Evolutionary conservation across 306 rosid species (phyloP), one percentile per base, ranked within the genome.

Genomic region (Argentina anserina): DNA sequence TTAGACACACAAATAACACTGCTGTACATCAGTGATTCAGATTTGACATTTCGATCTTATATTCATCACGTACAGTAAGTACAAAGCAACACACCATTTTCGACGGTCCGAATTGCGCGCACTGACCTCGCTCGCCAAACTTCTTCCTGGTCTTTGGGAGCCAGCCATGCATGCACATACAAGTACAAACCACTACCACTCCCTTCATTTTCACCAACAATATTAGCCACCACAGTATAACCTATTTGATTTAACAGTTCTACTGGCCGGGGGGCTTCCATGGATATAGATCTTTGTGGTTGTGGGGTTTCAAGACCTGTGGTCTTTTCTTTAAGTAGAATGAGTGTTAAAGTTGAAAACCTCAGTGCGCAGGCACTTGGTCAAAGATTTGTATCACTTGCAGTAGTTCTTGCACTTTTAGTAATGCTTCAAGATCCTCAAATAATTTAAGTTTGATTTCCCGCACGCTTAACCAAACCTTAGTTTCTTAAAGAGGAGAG

Each of bases 111-210:
- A 81, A 65, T 71, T 21, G 23, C 29, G 46, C 65, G 28, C 62
- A 55, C 33, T 55, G 18, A 25, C 63, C 61, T 71, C 26, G n/a
- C 37, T 71, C 43, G n/a, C 46, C 40, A 28, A 45, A 14, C 84
- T 59, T 70, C 89, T 84, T 87, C 92, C 92, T 80, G 64, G 31
- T 76, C 77, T 47, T 82, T 66, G 75, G 96, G 92, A 87, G 84
- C 86, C 85, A 87, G 87, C 86, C 78, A 70, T 39, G 12, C 26
- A 33, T 3, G 36, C 36, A 33, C 11, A 3, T 60, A 47, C 11
- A 18, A 55, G 23, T 60, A 20, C 21, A 50, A 2, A 26, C 58
- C 34, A 11, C 12, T 20, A 37, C 2, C 18, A 59, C 36, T 59
- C 65, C 56, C 37, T 59, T 69, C 55, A 37, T 39, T 49, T 74